A percentile compares a stretch with the other conserved stretches of the same genome.
Conservation (phyloP, 345 rosid genomes). For the Triadica sebifera region DNA sequence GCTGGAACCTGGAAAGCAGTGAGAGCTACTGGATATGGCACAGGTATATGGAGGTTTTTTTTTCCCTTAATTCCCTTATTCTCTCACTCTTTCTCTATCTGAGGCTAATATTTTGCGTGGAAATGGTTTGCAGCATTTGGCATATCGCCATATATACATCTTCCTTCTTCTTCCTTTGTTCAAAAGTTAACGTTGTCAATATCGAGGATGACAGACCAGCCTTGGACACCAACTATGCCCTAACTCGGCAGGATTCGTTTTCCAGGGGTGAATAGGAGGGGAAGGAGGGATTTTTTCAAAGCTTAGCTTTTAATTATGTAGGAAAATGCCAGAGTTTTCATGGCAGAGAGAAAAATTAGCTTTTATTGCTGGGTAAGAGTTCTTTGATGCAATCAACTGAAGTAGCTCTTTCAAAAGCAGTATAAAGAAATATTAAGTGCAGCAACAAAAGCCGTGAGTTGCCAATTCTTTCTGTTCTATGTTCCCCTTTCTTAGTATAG, state of each 20-base stretch:
- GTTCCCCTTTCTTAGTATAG: neutral
- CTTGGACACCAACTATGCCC: conserved; percentile 41
- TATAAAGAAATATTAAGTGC: neutral
- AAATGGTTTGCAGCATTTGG: conserved; percentile 65
- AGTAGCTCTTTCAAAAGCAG: neutral
- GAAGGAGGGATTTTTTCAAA: conserved; percentile 3
- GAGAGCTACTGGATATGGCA: conserved; percentile 99
- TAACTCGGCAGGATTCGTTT: conserved; percentile 64
- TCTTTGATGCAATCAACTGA: neutral
- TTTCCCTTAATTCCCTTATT: neutral
- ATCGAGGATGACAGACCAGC: conserved; percentile 32
- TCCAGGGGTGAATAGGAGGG: conserved; percentile 36
- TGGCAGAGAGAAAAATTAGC: neutral
- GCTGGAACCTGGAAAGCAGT: conserved; percentile 78
- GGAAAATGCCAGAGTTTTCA: neutral
- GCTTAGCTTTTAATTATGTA: neutral
- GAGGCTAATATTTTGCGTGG: conserved; percentile 5
- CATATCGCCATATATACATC: conserved; percentile 75
- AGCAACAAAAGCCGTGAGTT: neutral
- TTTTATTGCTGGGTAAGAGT: neutral
- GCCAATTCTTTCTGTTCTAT: conserved; percentile 8
- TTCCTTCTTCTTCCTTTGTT: conserved; percentile 92
- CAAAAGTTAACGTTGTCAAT: conserved; percentile 49
- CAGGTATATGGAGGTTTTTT: conserved; percentile 44
- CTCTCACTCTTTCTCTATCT: neutral